These are phyloP conservation scores for Ceriops decandra DNA, from an alignment of 345 rosid species.

Conservation along the genomic window DNA sequence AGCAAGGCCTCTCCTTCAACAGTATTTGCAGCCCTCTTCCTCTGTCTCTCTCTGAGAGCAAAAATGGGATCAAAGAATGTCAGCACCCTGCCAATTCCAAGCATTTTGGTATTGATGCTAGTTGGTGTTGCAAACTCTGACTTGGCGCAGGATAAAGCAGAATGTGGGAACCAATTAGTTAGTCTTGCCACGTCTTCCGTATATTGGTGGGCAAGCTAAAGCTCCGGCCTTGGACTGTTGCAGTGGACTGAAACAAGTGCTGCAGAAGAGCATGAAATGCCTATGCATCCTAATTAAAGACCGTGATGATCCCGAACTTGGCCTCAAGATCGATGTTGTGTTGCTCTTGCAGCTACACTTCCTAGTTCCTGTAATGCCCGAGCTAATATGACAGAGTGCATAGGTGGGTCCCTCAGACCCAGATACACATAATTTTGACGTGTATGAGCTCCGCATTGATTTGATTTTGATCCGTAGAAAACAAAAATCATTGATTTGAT, in stretches of 20 bases:
- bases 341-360: slow-evolving; percentile 55
- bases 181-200: slow-evolving; percentile 60
- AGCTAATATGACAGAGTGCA: slow-evolving; percentile 51
- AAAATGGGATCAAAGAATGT: slow-evolving; percentile 14
- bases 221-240: slow-evolving; percentile 71
- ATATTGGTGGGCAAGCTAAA: slow-evolving; percentile 56
- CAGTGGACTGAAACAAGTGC: slow-evolving; percentile 51
- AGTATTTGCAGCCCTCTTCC: not conserved
- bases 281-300: slow-evolving; percentile 65
- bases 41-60: not conserved
- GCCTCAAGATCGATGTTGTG: slow-evolving; percentile 50
- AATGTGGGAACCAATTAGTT: slow-evolving; percentile 51
- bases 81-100: not conserved
- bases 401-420: slow-evolving; percentile 35
- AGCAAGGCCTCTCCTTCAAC: no score
- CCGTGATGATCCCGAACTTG: slow-evolving; percentile 62
- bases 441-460: no score
- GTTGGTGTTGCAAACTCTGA: slow-evolving; percentile 40
- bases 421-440: no score
- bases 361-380: slow-evolving; percentile 51
- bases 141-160: slow-evolving; percentile 53
- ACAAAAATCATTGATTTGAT: not conserved
- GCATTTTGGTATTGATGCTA: slow-evolving; percentile 19
- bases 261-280: slow-evolving; percentile 62
- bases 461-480: no score